phyloP scores from a whole-genome alignment of 2,329 filamentous ascomycete genomes.

The Colletotrichum filicis region DNA sequence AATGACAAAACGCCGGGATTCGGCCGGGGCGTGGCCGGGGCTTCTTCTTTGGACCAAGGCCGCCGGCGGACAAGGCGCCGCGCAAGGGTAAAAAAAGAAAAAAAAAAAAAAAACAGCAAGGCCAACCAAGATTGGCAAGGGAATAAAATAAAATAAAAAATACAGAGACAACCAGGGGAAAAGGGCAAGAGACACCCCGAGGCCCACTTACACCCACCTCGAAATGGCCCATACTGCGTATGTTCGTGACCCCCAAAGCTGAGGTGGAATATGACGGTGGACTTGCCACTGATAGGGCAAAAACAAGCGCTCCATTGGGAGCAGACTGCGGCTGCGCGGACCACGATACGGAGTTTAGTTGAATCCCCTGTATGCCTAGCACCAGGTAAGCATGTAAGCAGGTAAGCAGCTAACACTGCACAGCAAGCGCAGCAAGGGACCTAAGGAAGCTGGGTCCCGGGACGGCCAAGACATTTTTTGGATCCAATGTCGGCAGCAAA shows the following conservation, averaged over 20 bases:
- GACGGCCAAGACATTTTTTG: conserved; percentile 9
- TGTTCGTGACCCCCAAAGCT: not conserved
- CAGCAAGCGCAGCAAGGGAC: too few relatives aligned
- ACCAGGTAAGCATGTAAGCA: not conserved
- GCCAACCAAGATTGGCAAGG: not conserved
- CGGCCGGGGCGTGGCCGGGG: conserved; percentile 19
- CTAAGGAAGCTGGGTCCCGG: not conserved
- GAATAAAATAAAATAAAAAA: not conserved
- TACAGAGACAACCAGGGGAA: not conserved
- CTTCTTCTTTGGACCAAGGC: not conserved
- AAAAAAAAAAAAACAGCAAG: not conserved
- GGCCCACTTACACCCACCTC: conserved; percentile 16
- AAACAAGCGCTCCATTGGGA: conserved; percentile 32
- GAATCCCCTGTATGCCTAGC: not conserved
- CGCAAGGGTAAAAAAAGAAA: not conserved
- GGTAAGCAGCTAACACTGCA: too few relatives aligned
- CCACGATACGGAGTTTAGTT: not conserved
- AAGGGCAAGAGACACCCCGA: conserved; percentile 8
- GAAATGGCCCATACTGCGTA: not conserved
- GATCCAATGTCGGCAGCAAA: too few relatives aligned
- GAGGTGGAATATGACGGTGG: not conserved
- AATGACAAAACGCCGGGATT: conserved; percentile 24
- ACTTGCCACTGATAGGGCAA: conserved; percentile 14
- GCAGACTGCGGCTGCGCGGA: conserved; percentile 10
- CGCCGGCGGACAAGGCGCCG: not conserved